Base-by-base conservation (phyloP, 306 rosid genomes). In the Crataegus laevigata region DNA sequence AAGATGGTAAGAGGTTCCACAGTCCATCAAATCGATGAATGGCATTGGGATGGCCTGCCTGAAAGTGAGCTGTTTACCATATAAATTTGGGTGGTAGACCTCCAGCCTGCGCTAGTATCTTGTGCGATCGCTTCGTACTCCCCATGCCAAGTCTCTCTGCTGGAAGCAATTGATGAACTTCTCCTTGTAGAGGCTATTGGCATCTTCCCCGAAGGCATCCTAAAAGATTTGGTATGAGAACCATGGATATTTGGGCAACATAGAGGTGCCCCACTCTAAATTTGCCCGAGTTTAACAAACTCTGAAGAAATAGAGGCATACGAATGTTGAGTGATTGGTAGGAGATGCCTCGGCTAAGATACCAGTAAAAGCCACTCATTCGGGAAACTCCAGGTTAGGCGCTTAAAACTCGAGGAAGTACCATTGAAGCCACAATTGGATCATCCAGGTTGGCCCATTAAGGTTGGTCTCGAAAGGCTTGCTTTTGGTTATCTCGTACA, bases 61-160 rank as follows among this genome's bases (percentile, higher is more conserved):
- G 6, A 45, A 14, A 2, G 6, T 6, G 1, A 45, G 1, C 5
- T 13, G 0, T 6, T 0, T 45, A 14, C 18, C 6, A 1, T 0
- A 45, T 6, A 45, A 14, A 2, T 13, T 45, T 1, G 6, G 18
- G 18, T 45, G 18, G 6, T 14, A 45, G 0, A 4, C 1, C 1
- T 45, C 0, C 0, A 45, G 0, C 18, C 6, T 0, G 2, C 2
- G 0, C 0, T 14, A 6, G 1, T 4, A 45, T 0, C 6, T 0
- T 1, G 47, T 11, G 0, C 2, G 2, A 6, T 45, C 6, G 0
- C 0, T 45, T 0, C 6, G 2, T 0, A 45, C 18, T 45, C 6
- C 45, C 6, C 0, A 13, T 0, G 51, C 18, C 51, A 43, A 13
- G 2, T 43, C 5, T 4, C 18, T 0, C 0, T 13, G 6, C 0